These are phyloP conservation scores for Heterobasidion occidentale DNA, from an alignment of 1,284 basidiomycete species.

Conservation along the genomic window DNA sequence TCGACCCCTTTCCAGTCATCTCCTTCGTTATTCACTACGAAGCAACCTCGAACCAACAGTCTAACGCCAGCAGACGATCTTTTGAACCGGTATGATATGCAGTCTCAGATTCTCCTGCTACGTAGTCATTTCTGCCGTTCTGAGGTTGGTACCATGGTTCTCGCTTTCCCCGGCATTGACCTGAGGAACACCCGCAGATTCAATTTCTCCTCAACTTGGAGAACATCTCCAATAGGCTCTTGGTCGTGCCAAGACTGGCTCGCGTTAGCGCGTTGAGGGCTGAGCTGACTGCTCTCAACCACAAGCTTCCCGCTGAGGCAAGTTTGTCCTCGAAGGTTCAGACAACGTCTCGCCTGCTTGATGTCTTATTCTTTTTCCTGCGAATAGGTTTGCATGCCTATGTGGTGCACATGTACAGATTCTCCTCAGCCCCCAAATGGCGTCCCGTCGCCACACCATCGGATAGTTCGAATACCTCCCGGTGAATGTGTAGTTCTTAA, in stretches of 20 bases:
- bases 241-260: conserved; percentile 91
- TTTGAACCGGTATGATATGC: conserved; percentile 57
- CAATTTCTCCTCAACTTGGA: conserved; percentile 87
- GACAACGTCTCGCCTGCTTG: not conserved
- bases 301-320: conserved; percentile 92
- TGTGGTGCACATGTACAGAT: conserved; percentile 86
- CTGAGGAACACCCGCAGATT: conserved; percentile 35
- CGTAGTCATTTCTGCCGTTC: conserved; percentile 87
- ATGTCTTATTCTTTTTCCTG: not conserved
- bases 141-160: conserved; percentile 43
- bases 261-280: conserved; percentile 93
- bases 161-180: conserved; percentile 7
- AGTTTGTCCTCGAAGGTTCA: conserved; percentile 14
- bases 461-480: conserved; percentile 95
- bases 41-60: conserved; percentile 34
- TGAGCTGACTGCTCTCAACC: conserved; percentile 93
- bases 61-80: conserved; percentile 42
- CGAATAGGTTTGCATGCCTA: conserved; percentile 85
- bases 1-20: conserved; percentile 55
- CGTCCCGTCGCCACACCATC: conserved; percentile 72
- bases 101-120: conserved; percentile 69
- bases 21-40: conserved; percentile 49
- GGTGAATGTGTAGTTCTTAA: conserved; percentile 98
- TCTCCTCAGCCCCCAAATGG: conserved; percentile 29
- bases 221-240: conserved; percentile 86